Conservation (phyloP, 2,329 filamentous ascomycete species). For the Verticillium tricorpus region DNA sequence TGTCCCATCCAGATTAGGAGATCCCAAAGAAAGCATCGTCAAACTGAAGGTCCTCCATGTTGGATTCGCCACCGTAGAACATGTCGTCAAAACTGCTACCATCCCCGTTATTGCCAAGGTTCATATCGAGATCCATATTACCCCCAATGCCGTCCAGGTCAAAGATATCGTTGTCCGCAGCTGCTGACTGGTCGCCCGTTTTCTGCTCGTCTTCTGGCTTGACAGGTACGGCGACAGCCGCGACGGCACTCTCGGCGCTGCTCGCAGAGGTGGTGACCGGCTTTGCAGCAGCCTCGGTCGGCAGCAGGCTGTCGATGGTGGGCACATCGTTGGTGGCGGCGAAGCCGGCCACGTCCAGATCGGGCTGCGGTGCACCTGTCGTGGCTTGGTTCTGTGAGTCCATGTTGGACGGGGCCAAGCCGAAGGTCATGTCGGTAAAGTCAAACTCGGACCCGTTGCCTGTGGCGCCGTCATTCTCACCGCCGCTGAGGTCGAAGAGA, state of each 20-base stretch:
- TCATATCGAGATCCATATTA: conserved; percentile 35
- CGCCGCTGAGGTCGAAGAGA: conserved; percentile 6
- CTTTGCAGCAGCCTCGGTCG: conserved; percentile 4
- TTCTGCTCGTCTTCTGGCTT: conserved; percentile 20
- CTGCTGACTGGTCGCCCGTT: conserved; percentile 14
- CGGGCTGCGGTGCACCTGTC: conserved; percentile 25
- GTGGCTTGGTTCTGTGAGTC: conserved; percentile 20
- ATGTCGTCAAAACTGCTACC: conserved; percentile 47
- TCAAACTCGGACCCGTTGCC: conserved; percentile 29
- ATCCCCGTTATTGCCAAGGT: conserved; percentile 26
- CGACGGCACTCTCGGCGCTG: conserved; percentile 8
- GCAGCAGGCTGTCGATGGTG: conserved; percentile 16
- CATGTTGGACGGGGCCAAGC: conserved; percentile 39
- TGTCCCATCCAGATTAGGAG: background rate
- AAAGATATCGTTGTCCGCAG: conserved; percentile 40
- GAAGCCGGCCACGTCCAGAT: conserved; percentile 43
- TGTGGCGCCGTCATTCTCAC: conserved; percentile 2
- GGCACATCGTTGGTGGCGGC: conserved; percentile 27
- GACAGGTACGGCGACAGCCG: conserved; percentile 6
- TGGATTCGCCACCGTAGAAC: conserved; percentile 35
- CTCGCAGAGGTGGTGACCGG: conserved; percentile 4
- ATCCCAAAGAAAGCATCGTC: conserved; percentile 41
- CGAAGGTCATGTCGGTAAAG: conserved; percentile 55
- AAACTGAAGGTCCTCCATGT: conserved; percentile 41
- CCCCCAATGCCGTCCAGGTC: conserved; percentile 36